Base-by-base conservation (phyloP, 352 stramenopile genomes). In the Pilasporangium apinafurcum region DNA sequence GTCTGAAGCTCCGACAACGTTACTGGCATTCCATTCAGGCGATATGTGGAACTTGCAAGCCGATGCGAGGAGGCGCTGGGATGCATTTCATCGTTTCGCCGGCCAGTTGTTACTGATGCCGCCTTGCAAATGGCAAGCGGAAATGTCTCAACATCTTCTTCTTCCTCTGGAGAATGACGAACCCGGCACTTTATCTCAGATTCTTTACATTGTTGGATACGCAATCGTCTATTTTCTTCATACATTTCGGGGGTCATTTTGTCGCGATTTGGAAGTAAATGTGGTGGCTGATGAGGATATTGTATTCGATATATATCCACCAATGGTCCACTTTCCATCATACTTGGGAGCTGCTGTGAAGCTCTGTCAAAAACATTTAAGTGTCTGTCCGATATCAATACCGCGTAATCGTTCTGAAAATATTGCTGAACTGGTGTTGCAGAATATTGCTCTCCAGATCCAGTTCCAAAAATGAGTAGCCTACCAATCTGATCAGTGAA, bases 291-390 rank as follows among this genome's bases (percentile, higher is more conserved):
- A 26, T 85, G 58, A 4, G 75, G 57, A 50, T 95, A 95, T 28
- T 83, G 59, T 16, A 81, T 63, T 28, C 68, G 60, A 34, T 81
- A 85, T 6, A 89, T 80, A 56, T 92, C 81, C 28, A 79, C 69
- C 1, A 97, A 40, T 16, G 70, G 66, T 8, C 83, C 84, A 6
- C 73, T 68, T 14, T 82, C 73, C 68, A 95, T 91, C 48, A 96
- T 51, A 38, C 92, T 94, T 16, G 87, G 80, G 20, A 90, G 59
- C 9, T 87, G 56, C 49, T 95, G 75, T 12, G 85, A 95, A 41
- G 89, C 83, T 6, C 81, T 72, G 52, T 97, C 91, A 2, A 86
- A 61, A 5, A 96, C 88, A 35, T 96, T 92, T 30, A 94, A 87
- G 44, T 92, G 55, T 5, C 71, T 59, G 63, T 97, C 91, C 4